Evolutionary conservation across 2,329 filamentous ascomycete species (phyloP), one percentile per base, ranked within the genome.

Genomic region (Diaporthe sp.): DNA sequence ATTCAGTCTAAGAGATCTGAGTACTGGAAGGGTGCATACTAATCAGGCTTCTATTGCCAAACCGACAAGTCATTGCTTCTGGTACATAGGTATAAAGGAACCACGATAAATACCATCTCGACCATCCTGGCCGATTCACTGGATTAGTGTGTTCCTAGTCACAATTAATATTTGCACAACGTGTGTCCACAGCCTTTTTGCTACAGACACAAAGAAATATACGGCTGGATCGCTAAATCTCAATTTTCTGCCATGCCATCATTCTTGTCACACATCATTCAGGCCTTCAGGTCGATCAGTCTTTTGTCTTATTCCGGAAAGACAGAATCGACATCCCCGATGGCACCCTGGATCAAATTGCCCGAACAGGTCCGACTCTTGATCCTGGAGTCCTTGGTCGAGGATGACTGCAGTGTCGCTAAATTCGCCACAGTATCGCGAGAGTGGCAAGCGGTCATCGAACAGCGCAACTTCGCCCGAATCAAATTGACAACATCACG

Each of bases 401-500:
- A 76, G 61, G 77, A 79, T 59, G 78, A 71, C 17, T 76, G 76
- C 71, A 75, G 22, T n/a, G 63, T 80, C 73, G 73, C 59, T 73
- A 37, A 30, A 73, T 76, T 80, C 19, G 80, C 77, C 61, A 78
- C 78, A 47, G 81, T 82, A 30, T 83, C 78, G 59, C 77, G 79
- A 74, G 79, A 81, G 50, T 82, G 79, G 81, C 80, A 82, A 68
- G 70, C 58, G 19, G 71, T 75, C 19, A 65, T 82, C 61, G 80
- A 83, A 78, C 77, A 66, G 65, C 69, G 78, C 63, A 81, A 76
- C 74, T 83, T 82, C 72, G 59, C 77, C 50, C 77, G 77, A 39
- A 80, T 82, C 77, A 80, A 77, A 71, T 70, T 81, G 55, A 82
- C 80, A 42, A 75, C 73, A 70, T 77, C 78, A 58, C 77, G 80